Evolutionary conservation across 805 yeast genomes (phyloP).

Genomic region (Metschnikowia anglica): DNA sequence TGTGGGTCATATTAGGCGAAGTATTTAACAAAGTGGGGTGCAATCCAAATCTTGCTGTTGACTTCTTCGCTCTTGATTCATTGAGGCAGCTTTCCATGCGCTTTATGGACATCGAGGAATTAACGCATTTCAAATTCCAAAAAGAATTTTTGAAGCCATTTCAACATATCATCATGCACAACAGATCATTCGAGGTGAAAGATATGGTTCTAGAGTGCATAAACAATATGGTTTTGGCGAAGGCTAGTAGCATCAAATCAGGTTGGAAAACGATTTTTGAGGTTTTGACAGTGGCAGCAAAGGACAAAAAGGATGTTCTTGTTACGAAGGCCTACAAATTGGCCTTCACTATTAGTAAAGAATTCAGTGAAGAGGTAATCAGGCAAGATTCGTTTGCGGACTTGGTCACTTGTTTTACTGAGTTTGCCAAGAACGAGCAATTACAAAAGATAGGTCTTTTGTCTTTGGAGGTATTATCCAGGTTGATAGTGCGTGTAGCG

Average conservation of each 20-base stretch:
- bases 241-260: slow-evolving; percentile 72
- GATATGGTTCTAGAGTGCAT: slow-evolving; percentile 90
- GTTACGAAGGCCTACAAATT: slow-evolving; percentile 65
- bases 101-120: slow-evolving; percentile 89
- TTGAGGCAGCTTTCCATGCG: slow-evolving; percentile 89
- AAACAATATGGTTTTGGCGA: slow-evolving; percentile 76
- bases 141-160: slow-evolving; percentile 91
- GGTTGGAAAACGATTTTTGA: slow-evolving; percentile 94
- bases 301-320: slow-evolving; percentile 53
- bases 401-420: slow-evolving; percentile 72
- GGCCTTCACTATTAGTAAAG: slow-evolving; percentile 59
- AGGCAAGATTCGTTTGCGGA: slow-evolving; percentile 67
- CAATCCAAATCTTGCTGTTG: slow-evolving; percentile 70
- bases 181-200: slow-evolving; percentile 66
- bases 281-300: slow-evolving; percentile 73
- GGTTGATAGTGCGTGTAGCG: slow-evolving; percentile 60
- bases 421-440: slow-evolving; percentile 77
- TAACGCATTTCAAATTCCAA: slow-evolving; percentile 94
- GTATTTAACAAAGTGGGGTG: slow-evolving; percentile 85
- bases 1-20: slow-evolving; percentile 92
- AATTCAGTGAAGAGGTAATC: slow-evolving; percentile 60
- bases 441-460: slow-evolving; percentile 80
- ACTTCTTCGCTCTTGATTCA: slow-evolving; percentile 90
- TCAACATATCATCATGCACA: slow-evolving; percentile 70
- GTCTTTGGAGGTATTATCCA: slow-evolving; percentile 71